Percentiles rank a stretch among this genome's conserved stretches.
phyloP scores from a whole-genome alignment of 495 filamentous ascomycete genomes.

The Pyrenopolyporus hunteri region DNA sequence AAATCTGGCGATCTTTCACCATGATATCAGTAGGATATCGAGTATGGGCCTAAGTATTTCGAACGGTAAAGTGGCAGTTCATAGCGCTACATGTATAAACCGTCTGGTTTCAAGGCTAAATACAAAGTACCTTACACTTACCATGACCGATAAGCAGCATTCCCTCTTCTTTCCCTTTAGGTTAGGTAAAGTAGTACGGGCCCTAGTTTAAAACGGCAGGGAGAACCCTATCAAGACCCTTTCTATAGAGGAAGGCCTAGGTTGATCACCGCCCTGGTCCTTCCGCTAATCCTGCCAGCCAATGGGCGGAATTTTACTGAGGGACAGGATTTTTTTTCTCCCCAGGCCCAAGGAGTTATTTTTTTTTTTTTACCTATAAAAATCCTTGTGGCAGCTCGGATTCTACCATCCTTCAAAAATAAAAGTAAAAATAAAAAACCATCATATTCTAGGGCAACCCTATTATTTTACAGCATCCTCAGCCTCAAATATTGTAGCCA shows the following conservation, averaged over 20 bases:
- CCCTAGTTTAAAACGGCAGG: background rate
- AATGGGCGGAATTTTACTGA: constrained; percentile 24
- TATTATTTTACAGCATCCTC: background rate
- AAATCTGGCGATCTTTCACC: no score
- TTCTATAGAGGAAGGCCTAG: background rate
- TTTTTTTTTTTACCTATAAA: background rate
- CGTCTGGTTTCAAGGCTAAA: no score
- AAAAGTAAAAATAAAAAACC: no score
- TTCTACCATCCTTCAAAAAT: background rate
- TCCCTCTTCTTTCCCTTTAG: constrained; percentile 1
- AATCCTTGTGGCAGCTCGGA: background rate
- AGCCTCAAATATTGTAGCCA: constrained; percentile 29
- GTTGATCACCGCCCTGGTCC: background rate
- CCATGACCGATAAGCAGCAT: no score
- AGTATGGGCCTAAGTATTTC: no score
- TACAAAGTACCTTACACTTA: no score
- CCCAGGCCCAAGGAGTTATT: constrained; percentile 5
- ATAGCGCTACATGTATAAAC: no score
- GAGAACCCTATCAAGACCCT: constrained; percentile 19
- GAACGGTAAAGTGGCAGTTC: no score
- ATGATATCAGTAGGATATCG: no score
- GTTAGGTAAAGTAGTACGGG: background rate
- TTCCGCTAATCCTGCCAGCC: constrained; percentile 5
- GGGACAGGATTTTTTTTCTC: constrained; percentile 32
- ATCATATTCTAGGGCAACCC: background rate